phyloP scores from a whole-genome alignment of 1,284 basidiomycete species.

The Cystobasidium pallidum region DNA sequence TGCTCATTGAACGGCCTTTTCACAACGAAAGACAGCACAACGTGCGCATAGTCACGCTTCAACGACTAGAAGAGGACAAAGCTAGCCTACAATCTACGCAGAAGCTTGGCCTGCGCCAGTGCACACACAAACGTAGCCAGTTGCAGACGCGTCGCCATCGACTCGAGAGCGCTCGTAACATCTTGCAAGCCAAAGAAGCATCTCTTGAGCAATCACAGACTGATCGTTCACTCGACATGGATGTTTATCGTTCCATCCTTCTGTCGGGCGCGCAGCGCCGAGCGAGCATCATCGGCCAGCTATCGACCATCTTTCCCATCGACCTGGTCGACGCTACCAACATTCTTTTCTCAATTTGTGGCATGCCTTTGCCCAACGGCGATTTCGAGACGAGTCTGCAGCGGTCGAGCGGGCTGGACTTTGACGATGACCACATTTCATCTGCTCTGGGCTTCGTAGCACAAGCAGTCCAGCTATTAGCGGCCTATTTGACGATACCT shows the following conservation, averaged over 20 bases:
- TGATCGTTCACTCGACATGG: conserved; percentile 23
- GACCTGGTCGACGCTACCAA: conserved; percentile 70
- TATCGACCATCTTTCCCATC: conserved; percentile 84
- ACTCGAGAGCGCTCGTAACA: background rate
- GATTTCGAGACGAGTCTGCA: conserved; percentile 61
- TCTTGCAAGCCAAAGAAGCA: background rate
- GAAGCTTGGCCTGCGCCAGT: background rate
- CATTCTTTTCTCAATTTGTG: conserved; percentile 79
- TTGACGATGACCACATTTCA: conserved; percentile 81
- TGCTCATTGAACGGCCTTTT: background rate
- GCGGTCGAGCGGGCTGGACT: conserved; percentile 59
- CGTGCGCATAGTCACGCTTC: background rate
- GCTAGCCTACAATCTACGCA: background rate
- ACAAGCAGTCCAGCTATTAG: conserved; percentile 76
- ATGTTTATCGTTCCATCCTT: conserved; percentile 27
- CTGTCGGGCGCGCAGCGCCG: conserved; percentile 55
- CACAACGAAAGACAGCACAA: background rate
- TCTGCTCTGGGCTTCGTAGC: conserved; percentile 86
- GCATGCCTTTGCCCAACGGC: conserved; percentile 77
- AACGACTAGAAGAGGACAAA: background rate
- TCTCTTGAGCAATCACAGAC: conserved; percentile 2
- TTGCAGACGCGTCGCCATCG: background rate
- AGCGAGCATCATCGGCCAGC: conserved; percentile 70
- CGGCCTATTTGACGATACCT: conserved; percentile 74
- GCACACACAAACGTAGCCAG: background rate